Evolutionary conservation across 2,329 filamentous ascomycete species (phyloP), one percentile per base, ranked within the genome.

Genomic region (Botrytis deweyae): DNA sequence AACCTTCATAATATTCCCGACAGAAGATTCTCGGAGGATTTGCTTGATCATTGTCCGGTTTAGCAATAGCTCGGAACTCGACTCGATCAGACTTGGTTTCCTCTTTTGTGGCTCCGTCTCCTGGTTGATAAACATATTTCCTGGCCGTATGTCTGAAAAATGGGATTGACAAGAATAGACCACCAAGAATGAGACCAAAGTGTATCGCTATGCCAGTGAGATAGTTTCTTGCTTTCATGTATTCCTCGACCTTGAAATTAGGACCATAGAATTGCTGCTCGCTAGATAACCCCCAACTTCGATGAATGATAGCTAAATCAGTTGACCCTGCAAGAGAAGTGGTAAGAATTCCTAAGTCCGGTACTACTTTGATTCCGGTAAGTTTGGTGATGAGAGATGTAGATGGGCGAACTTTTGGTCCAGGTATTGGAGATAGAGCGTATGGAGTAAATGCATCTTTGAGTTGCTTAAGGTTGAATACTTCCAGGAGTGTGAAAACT

Each of bases 31-130:
- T 76, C 1, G 75, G 63, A 22, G 76, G 65, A 29, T 78, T 83
- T 29, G 83, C 81, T 36, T 81, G 82, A 73, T 81, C 75, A 72
- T 82, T 72, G 77, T 92, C 90, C 0, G 91, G 89, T n/a, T 84
- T 85, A 1, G 88, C 92, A 33, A 93, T 84, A 7, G 87, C 91
- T 20, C 88, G 86, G 79, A 89, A 92, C 80, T 91, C 88, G 42
- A 92, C 81, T 72, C 87, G 85, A 69, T 93, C 88, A 52, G 87
- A 87, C 77, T 84, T 86, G 65, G 86, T 84, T 38, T 85, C 82
- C 78, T 92, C 88, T 42, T 81, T 83, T 29, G 82, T 82, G 3
- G 86, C 84, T 2, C 89, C 89, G 66, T 89, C 81, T 18, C 89
- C 89, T 0, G 89, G 89, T 76, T 87, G 83, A 74, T 82, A 84